These are phyloP conservation scores for Aspergillus panamensis DNA, from an alignment of 495 filamentous ascomycete species.

Conservation along the genomic window DNA sequence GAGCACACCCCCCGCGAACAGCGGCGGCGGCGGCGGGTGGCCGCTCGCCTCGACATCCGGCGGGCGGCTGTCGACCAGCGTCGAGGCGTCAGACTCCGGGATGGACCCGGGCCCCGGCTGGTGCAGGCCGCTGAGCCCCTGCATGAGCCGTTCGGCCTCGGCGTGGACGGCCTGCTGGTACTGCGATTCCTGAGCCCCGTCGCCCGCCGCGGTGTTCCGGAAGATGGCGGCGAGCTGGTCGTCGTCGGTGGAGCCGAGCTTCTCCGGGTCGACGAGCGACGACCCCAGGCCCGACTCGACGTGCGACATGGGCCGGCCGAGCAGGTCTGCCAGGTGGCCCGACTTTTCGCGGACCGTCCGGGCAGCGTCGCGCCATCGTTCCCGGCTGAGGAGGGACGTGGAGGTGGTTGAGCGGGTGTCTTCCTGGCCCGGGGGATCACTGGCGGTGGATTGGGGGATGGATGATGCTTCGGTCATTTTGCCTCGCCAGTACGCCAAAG, in stretches of 20 bases:
- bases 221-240: slow-evolving; percentile 7
- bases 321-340: neutral
- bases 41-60: neutral
- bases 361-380: slow-evolving; percentile 8
- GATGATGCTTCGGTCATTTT: neutral
- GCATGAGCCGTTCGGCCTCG: slow-evolving; percentile 6
- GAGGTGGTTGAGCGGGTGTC: slow-evolving; percentile 7
- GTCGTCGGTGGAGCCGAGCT: slow-evolving; percentile 10
- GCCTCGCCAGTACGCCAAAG: neutral
- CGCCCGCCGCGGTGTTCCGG: neutral
- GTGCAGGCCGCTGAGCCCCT: neutral
- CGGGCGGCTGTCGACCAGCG: neutral
- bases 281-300: slow-evolving; percentile 4
- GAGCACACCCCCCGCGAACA: slow-evolving; percentile 3
- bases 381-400: neutral
- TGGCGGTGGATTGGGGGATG: neutral
- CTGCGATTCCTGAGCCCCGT: neutral
- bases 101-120: neutral
- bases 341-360: slow-evolving; percentile 7
- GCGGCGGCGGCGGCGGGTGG: neutral
- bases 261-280: slow-evolving; percentile 1
- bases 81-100: neutral
- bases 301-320: slow-evolving; percentile 1
- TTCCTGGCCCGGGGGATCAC: slow-evolving; percentile 13
- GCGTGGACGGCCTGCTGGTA: slow-evolving; percentile 8